Percentiles rank a stretch among this genome's conserved stretches.
Evolutionary conservation across 2,329 filamentous ascomycete species (phyloP).

Genomic region (Talaromyces islandicus): DNA sequence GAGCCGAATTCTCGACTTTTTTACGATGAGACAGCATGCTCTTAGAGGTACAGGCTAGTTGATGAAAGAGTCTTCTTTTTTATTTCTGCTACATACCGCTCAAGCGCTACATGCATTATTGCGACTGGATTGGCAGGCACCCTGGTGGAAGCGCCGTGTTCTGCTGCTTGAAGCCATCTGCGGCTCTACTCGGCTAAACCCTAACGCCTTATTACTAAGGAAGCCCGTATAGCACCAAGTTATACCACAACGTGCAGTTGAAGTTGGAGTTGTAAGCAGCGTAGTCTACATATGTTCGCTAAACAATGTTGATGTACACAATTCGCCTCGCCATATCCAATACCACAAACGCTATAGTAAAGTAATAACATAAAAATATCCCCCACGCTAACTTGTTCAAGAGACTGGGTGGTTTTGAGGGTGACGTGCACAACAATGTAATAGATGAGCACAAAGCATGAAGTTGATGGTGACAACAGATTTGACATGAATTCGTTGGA

Average conservation of each 20-base stretch:
- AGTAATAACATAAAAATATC: not conserved
- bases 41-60: not conserved
- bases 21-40: not conserved
- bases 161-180: conserved; percentile 12
- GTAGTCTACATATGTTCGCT: not conserved
- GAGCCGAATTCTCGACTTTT: conserved; percentile 5
- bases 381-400: not conserved
- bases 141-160: not conserved
- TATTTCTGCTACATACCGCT: not conserved
- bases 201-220: conserved; percentile 17
- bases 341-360: not conserved
- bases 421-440: not conserved
- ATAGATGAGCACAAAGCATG: not conserved
- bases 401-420: too few relatives aligned
- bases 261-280: not conserved
- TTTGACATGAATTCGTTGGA: not conserved
- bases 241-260: not conserved
- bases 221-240: not conserved
- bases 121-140: not conserved
- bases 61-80: not conserved
- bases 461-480: not conserved
- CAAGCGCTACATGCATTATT: not conserved
- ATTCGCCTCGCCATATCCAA: not conserved
- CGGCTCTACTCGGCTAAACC: conserved; percentile 35
- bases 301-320: not conserved